A percentile compares a stretch with the other conserved stretches of the same genome.
phyloP scores from a whole-genome alignment of 495 filamentous ascomycete genomes.

The Penicillium salamii region DNA sequence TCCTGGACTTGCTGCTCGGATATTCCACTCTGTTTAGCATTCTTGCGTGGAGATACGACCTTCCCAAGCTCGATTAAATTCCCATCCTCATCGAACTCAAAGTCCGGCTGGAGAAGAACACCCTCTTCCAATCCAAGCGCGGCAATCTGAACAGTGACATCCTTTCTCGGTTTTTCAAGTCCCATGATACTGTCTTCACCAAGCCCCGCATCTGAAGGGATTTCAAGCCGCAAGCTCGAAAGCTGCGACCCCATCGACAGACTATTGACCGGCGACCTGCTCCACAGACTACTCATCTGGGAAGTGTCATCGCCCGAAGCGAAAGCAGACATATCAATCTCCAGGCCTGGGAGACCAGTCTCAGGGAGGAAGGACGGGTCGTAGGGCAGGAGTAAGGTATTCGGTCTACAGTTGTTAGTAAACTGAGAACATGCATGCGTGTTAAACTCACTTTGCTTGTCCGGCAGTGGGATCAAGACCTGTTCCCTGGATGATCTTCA shows the following conservation, averaged over 20 bases:
- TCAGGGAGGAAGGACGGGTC: slow-evolving; percentile 86
- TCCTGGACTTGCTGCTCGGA: background rate
- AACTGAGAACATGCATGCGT: background rate
- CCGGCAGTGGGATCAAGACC: slow-evolving; percentile 70
- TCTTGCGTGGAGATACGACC: slow-evolving; percentile 11
- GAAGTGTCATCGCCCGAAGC: slow-evolving; percentile 9
- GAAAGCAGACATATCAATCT: slow-evolving; percentile 49
- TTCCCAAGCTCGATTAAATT: slow-evolving; percentile 49
- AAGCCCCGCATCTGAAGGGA: slow-evolving; percentile 30
- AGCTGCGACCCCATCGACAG: slow-evolving; percentile 27
- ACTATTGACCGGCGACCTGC: slow-evolving; percentile 29
- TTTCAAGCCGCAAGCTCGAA: slow-evolving; percentile 28
- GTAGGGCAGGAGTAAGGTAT: slow-evolving; percentile 74
- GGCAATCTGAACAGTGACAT: slow-evolving; percentile 14
- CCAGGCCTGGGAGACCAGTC: slow-evolving; percentile 52
- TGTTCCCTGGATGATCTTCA: slow-evolving; percentile 52
- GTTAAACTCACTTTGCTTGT: slow-evolving; percentile 60
- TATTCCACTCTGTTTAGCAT: no score
- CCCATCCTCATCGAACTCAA: slow-evolving; percentile 63
- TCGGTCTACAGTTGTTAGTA: slow-evolving; percentile 52
- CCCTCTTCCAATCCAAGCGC: slow-evolving; percentile 38
- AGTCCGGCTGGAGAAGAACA: slow-evolving; percentile 59
- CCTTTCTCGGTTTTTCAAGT: slow-evolving; percentile 20
- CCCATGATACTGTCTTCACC: slow-evolving; percentile 18
- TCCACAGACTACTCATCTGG: slow-evolving; percentile 21